Evolutionary conservation across 306 rosid genomes (phyloP).

Genomic region (Cicer arietinum): DNA sequence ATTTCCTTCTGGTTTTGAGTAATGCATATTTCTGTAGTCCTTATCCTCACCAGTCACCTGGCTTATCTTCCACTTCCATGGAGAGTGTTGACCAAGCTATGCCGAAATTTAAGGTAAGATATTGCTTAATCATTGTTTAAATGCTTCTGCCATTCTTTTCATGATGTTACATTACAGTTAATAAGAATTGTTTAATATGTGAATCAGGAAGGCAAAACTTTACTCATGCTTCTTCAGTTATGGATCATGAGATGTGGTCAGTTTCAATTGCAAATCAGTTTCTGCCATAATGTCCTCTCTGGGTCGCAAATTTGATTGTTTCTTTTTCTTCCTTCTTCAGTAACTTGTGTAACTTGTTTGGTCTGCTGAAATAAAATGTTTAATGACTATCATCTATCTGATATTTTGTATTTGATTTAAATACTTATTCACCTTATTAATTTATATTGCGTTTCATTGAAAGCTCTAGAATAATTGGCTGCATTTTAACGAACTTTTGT

Average conservation of each 20-base stretch:
- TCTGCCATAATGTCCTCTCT: slow-evolving; percentile 6
- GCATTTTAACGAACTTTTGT: neutral
- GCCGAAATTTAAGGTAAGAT: slow-evolving; percentile 58
- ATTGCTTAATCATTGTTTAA: neutral
- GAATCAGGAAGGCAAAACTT: slow-evolving; percentile 55
- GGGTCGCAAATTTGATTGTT: slow-evolving; percentile 15
- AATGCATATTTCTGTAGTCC: slow-evolving; percentile 40
- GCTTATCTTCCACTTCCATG: slow-evolving; percentile 43
- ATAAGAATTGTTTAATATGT: slow-evolving; percentile 32
- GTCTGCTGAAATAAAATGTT: slow-evolving; percentile 34
- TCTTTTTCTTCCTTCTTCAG: slow-evolving; percentile 9
- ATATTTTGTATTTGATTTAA: slow-evolving; percentile 22
- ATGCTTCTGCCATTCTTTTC: neutral
- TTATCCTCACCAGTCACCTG: slow-evolving; percentile 37
- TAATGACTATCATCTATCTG: slow-evolving; percentile 5
- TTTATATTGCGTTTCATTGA: slow-evolving; percentile 17
- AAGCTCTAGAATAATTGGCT: neutral
- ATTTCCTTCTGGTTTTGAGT: slow-evolving; percentile 36
- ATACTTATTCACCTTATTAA: neutral
- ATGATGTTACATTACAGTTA: neutral
- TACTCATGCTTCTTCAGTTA: slow-evolving; percentile 23
- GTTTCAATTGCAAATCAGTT: slow-evolving; percentile 36
- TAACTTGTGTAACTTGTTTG: slow-evolving; percentile 39
- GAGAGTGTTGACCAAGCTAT: slow-evolving; percentile 54
- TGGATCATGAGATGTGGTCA: slow-evolving; percentile 14